phyloP scores from a whole-genome alignment of 2,329 filamentous ascomycete genomes.

The Periconia digitata region DNA sequence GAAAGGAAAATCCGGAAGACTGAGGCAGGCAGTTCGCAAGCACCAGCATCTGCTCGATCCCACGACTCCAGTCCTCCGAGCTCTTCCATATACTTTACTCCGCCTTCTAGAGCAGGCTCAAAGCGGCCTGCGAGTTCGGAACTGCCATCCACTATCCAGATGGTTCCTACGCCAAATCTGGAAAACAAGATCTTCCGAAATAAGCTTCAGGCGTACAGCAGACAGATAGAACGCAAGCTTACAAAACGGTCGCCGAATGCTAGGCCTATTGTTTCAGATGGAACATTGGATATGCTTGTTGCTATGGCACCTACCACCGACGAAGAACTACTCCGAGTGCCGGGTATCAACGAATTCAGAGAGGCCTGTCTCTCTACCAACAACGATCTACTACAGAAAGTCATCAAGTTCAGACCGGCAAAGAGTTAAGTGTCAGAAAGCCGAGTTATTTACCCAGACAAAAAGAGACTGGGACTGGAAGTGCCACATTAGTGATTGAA shows the following conservation, averaged over 20 bases:
- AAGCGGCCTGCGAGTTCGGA: constrained; percentile 24
- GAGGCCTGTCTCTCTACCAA: constrained; percentile 21
- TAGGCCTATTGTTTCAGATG: constrained; percentile 19
- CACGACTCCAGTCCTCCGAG: background rate
- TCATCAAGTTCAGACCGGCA: constrained; percentile 26
- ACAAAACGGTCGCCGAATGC: constrained; percentile 3
- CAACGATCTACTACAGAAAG: constrained; percentile 25
- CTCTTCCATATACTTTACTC: constrained; percentile 20
- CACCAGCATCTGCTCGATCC: background rate
- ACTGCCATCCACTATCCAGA: background rate
- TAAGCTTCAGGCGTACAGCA: constrained; percentile 36
- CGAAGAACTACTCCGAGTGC: constrained; percentile 26
- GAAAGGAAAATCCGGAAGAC: background rate
- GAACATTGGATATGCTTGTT: constrained; percentile 25
- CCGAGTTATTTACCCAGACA: too few relatives aligned
- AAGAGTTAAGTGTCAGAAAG: too few relatives aligned
- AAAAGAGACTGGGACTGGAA: too few relatives aligned
- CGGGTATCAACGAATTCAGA: constrained; percentile 24
- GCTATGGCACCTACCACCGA: constrained; percentile 17
- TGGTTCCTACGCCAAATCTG: constrained; percentile 6
- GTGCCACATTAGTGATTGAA: too few relatives aligned
- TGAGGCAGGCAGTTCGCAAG: background rate
- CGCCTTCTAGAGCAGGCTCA: constrained; percentile 8
- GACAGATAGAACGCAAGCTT: constrained; percentile 20
- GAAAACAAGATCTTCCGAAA: constrained; percentile 22